A percentile compares a stretch with the other conserved stretches of the same genome.
Conservation (phyloP, 768 basidiomycete genomes). For the Lactifluus pinguis region DNA sequence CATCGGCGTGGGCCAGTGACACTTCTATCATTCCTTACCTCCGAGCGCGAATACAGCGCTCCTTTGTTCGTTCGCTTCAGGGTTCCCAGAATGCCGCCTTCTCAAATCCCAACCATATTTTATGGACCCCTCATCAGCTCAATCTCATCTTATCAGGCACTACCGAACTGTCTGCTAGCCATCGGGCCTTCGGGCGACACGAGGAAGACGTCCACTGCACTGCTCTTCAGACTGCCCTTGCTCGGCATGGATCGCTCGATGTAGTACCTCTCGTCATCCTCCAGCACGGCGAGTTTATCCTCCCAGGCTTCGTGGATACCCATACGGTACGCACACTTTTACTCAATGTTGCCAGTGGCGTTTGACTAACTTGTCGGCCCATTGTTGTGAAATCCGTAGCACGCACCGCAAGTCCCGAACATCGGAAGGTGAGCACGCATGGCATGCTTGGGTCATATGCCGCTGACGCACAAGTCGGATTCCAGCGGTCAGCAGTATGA, state of each 20-base stretch:
- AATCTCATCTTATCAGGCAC: slow-evolving; percentile 35
- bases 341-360: not conserved
- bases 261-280: slow-evolving; percentile 31
- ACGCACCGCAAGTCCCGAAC: slow-evolving; percentile 76
- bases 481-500: slow-evolving; percentile 74
- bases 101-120: slow-evolving; percentile 27
- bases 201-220: slow-evolving; percentile 35
- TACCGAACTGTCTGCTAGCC: slow-evolving; percentile 46
- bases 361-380: not conserved
- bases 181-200: slow-evolving; percentile 43
- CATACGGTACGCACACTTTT: slow-evolving; percentile 58
- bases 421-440: slow-evolving; percentile 42
- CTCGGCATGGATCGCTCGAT: slow-evolving; percentile 37
- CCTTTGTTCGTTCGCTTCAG: not conserved
- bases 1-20: not conserved
- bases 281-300: slow-evolving; percentile 50
- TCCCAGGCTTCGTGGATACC: slow-evolving; percentile 88
- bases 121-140: slow-evolving; percentile 49
- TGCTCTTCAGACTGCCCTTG: slow-evolving; percentile 41
- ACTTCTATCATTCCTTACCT: not conserved
- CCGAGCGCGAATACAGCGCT: not conserved
- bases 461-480: not conserved
- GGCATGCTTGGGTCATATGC: not conserved
- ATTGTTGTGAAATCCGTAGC: slow-evolving; percentile 31
- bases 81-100: not conserved